Conservation (phyloP, 805 yeast genomes). For the Myxozyma neotropica region DNA sequence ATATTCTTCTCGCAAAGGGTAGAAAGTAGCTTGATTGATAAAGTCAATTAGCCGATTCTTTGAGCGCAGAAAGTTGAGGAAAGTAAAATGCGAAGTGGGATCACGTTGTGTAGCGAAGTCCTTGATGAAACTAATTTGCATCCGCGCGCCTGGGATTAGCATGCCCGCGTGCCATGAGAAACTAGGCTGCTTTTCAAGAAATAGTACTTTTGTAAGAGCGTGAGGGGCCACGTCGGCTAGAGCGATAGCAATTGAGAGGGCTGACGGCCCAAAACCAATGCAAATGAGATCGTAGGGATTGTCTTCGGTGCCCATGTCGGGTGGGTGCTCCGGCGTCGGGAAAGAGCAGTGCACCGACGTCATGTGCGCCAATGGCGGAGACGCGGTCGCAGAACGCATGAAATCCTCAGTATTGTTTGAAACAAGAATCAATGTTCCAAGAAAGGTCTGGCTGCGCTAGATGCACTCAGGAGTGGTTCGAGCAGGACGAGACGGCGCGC, state of each 20-base stretch:
- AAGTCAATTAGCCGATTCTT: constrained; percentile 33
- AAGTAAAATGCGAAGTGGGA: constrained; percentile 37
- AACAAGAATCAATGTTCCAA: too few species aligned
- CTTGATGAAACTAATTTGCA: constrained; percentile 38
- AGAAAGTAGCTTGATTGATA: constrained; percentile 34
- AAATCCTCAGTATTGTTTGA: too few species aligned
- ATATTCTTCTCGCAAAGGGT: constrained; percentile 37
- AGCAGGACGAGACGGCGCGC: too few species aligned
- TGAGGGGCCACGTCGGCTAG: constrained; percentile 16
- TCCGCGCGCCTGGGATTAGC: constrained; percentile 37
- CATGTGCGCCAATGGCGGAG: not conserved
- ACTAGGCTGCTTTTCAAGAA: constrained; percentile 31
- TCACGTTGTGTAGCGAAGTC: constrained; percentile 38
- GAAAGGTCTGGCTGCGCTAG: too few species aligned
- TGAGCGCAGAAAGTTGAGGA: constrained; percentile 34
- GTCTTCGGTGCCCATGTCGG: not conserved
- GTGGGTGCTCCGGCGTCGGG: not conserved
- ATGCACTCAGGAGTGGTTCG: too few species aligned
- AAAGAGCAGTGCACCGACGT: not conserved
- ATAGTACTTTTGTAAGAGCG: constrained; percentile 13
- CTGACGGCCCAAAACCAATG: constrained; percentile 39
- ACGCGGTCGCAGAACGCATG: not conserved
- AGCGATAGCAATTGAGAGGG: constrained; percentile 36
- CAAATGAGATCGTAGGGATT: constrained; percentile 26
- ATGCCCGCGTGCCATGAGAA: constrained; percentile 39